Evolutionary conservation across 2,329 filamentous ascomycete species (phyloP).

Genomic region (Hypomyces perniciosus): DNA sequence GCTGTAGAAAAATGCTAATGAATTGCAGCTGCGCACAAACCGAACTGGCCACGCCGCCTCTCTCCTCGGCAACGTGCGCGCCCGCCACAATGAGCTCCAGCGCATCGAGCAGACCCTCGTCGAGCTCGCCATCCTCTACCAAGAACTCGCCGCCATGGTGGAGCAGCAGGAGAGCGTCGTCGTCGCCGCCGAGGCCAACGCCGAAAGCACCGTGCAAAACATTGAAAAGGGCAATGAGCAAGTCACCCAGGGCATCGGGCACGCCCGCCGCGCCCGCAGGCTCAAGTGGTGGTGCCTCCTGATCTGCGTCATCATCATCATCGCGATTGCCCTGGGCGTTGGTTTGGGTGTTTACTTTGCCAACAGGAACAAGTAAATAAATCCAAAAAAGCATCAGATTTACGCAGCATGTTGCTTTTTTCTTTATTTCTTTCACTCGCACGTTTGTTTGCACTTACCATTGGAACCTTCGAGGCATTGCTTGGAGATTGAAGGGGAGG

Average conservation of each 20-base stretch:
- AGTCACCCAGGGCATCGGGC: conserved; percentile 60
- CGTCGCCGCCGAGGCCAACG: conserved; percentile 56
- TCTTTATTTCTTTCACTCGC: neutral
- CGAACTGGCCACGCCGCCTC: conserved; percentile 66
- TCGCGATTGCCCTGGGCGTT: conserved; percentile 50
- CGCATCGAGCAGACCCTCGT: conserved; percentile 70
- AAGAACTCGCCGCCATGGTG: conserved; percentile 68
- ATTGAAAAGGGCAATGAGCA: conserved; percentile 64
- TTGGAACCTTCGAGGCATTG: neutral
- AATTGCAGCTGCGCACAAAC: conserved; percentile 62
- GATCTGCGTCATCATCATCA: conserved; percentile 52
- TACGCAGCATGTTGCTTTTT: neutral
- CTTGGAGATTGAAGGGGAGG: neutral
- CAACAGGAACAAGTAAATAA: conserved; percentile 11
- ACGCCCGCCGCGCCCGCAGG: conserved; percentile 61
- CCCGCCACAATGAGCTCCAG: conserved; percentile 77
- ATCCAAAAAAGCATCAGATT: neutral
- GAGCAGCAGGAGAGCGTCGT: conserved; percentile 65
- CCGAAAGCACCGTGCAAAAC: conserved; percentile 58
- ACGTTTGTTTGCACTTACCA: neutral
- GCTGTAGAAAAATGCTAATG: conserved; percentile 4
- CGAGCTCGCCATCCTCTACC: conserved; percentile 65
- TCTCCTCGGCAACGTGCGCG: conserved; percentile 71
- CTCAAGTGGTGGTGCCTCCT: conserved; percentile 77
- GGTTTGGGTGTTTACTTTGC: conserved; percentile 45